Base-by-base conservation (phyloP, 495 filamentous ascomycete species). In the Aspergillus nidulans region DNA sequence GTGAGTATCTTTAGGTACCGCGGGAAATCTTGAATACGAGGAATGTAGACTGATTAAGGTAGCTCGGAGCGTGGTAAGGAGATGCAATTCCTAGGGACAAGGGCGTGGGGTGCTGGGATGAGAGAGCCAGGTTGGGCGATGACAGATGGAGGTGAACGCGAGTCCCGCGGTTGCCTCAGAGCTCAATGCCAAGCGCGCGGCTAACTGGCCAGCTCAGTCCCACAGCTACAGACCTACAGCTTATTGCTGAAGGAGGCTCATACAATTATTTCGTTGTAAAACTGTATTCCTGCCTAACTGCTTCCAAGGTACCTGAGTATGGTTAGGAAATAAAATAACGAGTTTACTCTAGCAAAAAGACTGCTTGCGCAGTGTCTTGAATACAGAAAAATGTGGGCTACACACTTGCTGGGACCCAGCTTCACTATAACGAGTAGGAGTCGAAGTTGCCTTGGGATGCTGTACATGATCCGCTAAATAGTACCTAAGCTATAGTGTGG, bases 111-210 rank as follows among this genome's bases (percentile, higher is more conserved):
- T 38, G 48, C 52, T 53, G 38, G 44, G 30, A 42, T 42, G 47
- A 24, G 25, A 23, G 34, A n/a, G 23, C 32, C 48, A 51, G 52
- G 39, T 47, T 56, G 58, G 46, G 44, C 60, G 60, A 66, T 66
- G 63, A 63, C 63, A 61, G 58, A 62, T 53, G 57, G 50, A 59
- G 57, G 60, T 63, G 61, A 49, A 66, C 60, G 60, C 58, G 58
- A 63, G 59, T 45, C 62, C 63, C 57, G 60, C 63, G 57, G 60
- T 52, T 63, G 63, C 60, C 63, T 58, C 55, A 57, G 56, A 66
- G 63, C 63, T 66, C 46, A 60, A 46, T 61, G 63, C 63, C 58
- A 55, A 59, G 51, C 60, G 63, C 63, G 63, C 63, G 60, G 58
- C 56, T 66, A 63, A 52, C 36, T 52, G 36, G 49, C 23, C 34